phyloP scores from a whole-genome alignment of 768 basidiomycete genomes.

The Leucocoprinus birnbaumii region DNA sequence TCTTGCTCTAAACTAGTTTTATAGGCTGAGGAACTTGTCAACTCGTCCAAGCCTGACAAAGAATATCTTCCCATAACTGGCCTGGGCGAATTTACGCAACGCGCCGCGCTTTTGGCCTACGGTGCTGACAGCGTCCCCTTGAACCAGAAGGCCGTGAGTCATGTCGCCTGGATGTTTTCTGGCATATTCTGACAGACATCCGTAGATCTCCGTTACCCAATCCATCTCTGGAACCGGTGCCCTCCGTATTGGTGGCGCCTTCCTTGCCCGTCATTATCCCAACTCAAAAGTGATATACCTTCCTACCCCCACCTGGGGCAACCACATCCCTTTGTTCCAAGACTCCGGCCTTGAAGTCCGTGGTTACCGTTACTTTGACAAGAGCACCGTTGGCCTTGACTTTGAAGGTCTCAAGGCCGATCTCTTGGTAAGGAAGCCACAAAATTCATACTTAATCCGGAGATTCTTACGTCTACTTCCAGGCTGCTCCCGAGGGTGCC shows the following conservation, averaged over 20 bases:
- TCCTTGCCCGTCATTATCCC: slow-evolving; percentile 87
- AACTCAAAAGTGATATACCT: slow-evolving; percentile 87
- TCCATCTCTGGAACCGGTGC: slow-evolving; percentile 98
- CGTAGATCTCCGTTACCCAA: slow-evolving; percentile 84
- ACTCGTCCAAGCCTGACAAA: slow-evolving; percentile 73
- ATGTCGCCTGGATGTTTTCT: neutral
- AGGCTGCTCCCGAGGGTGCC: slow-evolving; percentile 73
- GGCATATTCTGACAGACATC: slow-evolving; percentile 10
- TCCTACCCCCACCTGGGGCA: slow-evolving; percentile 94
- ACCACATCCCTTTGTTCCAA: slow-evolving; percentile 91
- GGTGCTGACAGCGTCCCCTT: slow-evolving; percentile 77
- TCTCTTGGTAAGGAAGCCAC: slow-evolving; percentile 56
- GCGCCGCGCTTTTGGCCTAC: slow-evolving; percentile 88
- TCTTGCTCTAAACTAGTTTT: slow-evolving; percentile 8
- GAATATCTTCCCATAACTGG: slow-evolving; percentile 98
- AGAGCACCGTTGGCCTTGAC: slow-evolving; percentile 87
- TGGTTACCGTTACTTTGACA: slow-evolving; percentile 92
- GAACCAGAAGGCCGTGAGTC: slow-evolving; percentile 66
- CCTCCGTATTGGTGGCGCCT: slow-evolving; percentile 90
- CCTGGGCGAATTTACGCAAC: slow-evolving; percentile 78
- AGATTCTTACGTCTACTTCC: slow-evolving; percentile 16
- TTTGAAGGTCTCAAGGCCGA: slow-evolving; percentile 89
- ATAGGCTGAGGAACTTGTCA: slow-evolving; percentile 77
- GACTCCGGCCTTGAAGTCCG: slow-evolving; percentile 95
- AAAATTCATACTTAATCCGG: neutral